Percentiles rank a stretch among this genome's conserved stretches.
phyloP scores from a whole-genome alignment of 78 protist genomes.

The Dictyostelium brefeldianum region DNA sequence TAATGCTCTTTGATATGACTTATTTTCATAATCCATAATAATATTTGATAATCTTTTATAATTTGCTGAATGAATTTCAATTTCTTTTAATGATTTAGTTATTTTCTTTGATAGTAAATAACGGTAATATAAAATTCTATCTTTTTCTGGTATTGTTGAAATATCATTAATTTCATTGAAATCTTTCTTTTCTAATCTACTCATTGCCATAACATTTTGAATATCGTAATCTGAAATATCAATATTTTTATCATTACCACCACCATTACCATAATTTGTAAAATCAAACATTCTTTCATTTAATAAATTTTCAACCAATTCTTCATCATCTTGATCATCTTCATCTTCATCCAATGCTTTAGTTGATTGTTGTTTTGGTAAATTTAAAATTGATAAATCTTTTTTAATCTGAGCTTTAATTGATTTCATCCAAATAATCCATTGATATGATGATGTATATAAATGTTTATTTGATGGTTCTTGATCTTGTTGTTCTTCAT shows the following conservation, averaged over 20 bases:
- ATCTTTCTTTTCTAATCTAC: conserved; percentile 5
- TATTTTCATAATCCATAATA: conserved; percentile 39
- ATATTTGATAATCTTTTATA: neutral
- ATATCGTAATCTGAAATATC: conserved; percentile 5
- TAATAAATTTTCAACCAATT: neutral
- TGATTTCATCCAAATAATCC: conserved; percentile 11
- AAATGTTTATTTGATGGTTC: neutral
- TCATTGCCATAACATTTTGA: conserved; percentile 16
- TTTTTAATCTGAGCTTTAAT: neutral
- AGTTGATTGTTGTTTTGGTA: neutral
- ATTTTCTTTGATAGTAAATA: conserved; percentile 16
- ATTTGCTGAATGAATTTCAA: neutral
- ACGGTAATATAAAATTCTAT: conserved; percentile 22
- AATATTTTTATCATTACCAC: neutral
- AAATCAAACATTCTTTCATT: conserved; percentile 23
- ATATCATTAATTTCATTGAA: conserved; percentile 22
- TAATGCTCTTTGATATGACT: conserved; percentile 11
- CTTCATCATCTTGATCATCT: conserved; percentile 58
- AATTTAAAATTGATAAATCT: neutral
- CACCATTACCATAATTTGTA: neutral
- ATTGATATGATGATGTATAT: neutral
- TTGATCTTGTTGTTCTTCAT: neutral
- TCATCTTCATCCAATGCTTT: neutral
- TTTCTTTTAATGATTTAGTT: neutral
- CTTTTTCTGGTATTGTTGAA: neutral